Evolutionary conservation across 2,329 filamentous ascomycete species (phyloP).

Genomic region (Alternaria brassicae): DNA sequence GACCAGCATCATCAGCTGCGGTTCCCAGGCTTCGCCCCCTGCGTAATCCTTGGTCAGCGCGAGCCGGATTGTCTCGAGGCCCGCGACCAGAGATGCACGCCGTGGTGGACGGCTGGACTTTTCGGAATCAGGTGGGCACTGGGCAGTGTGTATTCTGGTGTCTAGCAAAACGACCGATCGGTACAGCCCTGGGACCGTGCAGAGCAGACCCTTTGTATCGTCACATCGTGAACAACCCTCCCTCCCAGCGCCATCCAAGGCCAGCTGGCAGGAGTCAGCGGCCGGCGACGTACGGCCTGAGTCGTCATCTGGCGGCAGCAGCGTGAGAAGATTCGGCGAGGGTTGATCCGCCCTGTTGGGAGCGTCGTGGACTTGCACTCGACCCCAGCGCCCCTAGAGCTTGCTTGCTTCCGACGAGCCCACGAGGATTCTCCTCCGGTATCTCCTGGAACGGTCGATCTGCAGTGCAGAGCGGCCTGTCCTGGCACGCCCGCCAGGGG

Average conservation of each 20-base stretch:
- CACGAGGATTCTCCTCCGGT: constrained; percentile 28
- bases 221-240: constrained; percentile 4
- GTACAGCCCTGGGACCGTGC: constrained; percentile 26
- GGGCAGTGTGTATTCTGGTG: constrained; percentile 5
- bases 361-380: constrained; percentile 13
- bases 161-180: constrained; percentile 37
- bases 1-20: constrained; percentile 23
- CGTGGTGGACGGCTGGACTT: constrained; percentile 9
- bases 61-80: constrained; percentile 32
- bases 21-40: constrained; percentile 26
- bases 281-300: constrained; percentile 16
- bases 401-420: constrained; percentile 37
- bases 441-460: constrained; percentile 47
- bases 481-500: constrained; percentile 39
- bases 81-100: constrained; percentile 13
- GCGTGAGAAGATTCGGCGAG: constrained; percentile 18
- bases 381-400: constrained; percentile 18
- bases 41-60: constrained; percentile 38
- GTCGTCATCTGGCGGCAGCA: constrained; percentile 17
- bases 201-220: constrained; percentile 11
- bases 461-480: constrained; percentile 52
- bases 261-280: constrained; percentile 15
- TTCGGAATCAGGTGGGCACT: constrained; percentile 4
- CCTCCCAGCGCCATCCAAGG: background rate
- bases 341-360: constrained; percentile 31